Conservation (phyloP, 164 flowering plant genomes). For the Chimonanthus praecox region DNA sequence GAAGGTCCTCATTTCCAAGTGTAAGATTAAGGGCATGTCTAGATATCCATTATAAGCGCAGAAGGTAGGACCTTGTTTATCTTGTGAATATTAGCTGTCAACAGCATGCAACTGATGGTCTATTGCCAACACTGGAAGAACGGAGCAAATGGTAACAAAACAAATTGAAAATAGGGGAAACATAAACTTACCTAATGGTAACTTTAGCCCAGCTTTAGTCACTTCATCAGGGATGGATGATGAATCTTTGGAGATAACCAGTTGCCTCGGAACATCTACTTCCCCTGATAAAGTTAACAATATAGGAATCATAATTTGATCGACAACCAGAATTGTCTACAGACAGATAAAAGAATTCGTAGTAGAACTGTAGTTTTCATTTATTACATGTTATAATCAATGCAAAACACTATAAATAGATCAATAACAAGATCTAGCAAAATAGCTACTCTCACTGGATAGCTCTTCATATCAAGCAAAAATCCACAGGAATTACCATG, state of each 20-base stretch:
- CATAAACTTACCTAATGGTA: conserved; percentile 54
- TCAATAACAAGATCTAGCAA: not conserved
- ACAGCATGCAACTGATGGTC: not conserved
- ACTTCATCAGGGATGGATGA: conserved; percentile 60
- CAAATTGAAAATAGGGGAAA: not conserved
- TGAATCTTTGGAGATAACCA: conserved; percentile 60
- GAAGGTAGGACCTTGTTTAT: too few relatives aligned
- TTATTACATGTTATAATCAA: not conserved
- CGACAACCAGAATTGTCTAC: not conserved
- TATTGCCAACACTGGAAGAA: not conserved
- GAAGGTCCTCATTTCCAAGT: too few relatives aligned
- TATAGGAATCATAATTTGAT: not conserved
- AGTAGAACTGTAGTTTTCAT: not conserved
- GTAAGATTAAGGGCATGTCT: too few relatives aligned
- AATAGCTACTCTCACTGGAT: not conserved
- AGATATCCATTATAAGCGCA: too few relatives aligned
- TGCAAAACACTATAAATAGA: not conserved
- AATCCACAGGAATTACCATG: conserved; percentile 42
- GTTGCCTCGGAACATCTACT: conserved; percentile 68
- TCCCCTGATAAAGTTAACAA: conserved; percentile 36
- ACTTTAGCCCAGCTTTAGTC: conserved; percentile 52
- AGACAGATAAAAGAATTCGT: not conserved
- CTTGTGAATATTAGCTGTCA: too few relatives aligned
- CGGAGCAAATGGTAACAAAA: not conserved
- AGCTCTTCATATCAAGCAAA: not conserved